Evolutionary conservation across 1,284 basidiomycete genomes (phyloP), one percentile per base, ranked within the genome.

Genomic region (Ceratobasidium sp.): DNA sequence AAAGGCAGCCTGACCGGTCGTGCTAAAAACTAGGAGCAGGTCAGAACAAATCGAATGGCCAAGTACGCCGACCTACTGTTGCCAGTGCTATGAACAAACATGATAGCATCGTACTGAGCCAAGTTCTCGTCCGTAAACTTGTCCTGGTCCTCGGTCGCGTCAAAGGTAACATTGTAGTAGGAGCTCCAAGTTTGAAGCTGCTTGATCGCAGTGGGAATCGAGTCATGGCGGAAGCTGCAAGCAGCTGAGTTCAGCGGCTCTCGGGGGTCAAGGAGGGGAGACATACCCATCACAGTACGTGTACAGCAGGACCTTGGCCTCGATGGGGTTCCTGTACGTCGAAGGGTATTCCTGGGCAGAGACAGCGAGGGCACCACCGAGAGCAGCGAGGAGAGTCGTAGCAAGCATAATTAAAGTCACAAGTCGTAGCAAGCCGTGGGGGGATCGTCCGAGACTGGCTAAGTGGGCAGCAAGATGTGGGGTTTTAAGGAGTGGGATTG

Each of bases 121-220:
- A 93, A 79, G 45, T 79, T 82, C 1, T 81, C 78, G 71, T 86
- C 84, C 1, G 78, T 87, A 76, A 92, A 91, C 75, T 80, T 79
- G 0, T 77, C 75, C 70, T 79, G 75, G 74, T 91, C 88, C 75
- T 92, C 90, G n/a, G 89, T 88, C 43, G 86, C 81, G 58, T 85
- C 83, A 72, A 93, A 90, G 17, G 80, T 74, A 29, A 89, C 81
- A 69, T 83, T 79, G 73, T 82, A 81, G n/a, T 76, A 72, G 3
- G 78, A 72, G 50, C 84, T 82, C 7, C 84, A 79, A 0, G 77
- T 72, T 27, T 80, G 77, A 49, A 92, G 81, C 1, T 86, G 85
- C 45, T 83, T 76, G 35, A 87, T 84, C 22, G 87, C 87, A 1
- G 85, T 87, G 0, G 90, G 90, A 69, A 93, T 93, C 1, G 88